A percentile compares a stretch with the other conserved stretches of the same genome.
These are phyloP conservation scores for Microthyrium microscopicum DNA, from an alignment of 2,329 filamentous ascomycete species.

Conservation along the genomic window DNA sequence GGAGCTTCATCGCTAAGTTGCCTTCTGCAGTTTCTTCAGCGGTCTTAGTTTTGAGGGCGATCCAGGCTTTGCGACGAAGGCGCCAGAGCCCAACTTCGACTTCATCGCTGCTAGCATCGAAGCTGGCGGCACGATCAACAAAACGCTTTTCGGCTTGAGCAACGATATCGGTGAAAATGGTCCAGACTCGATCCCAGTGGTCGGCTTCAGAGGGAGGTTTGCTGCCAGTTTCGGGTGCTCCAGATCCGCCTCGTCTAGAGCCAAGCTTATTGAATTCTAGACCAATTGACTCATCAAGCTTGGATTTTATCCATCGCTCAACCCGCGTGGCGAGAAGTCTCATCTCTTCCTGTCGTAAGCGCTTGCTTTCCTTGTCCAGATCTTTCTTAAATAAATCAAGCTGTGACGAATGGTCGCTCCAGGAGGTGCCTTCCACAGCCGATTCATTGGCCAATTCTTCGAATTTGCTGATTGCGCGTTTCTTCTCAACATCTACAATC, in stretches of 20 bases:
- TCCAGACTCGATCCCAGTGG: slow-evolving; percentile 94
- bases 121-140: slow-evolving; percentile 75
- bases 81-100: slow-evolving; percentile 88
- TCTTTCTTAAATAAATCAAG: slow-evolving; percentile 73
- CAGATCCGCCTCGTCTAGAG: slow-evolving; percentile 66
- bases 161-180: slow-evolving; percentile 65
- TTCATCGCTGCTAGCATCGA: slow-evolving; percentile 81
- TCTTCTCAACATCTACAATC: slow-evolving; percentile 74
- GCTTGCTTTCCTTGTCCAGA: slow-evolving; percentile 70
- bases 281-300: slow-evolving; percentile 72
- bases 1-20: slow-evolving; percentile 83
- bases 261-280: slow-evolving; percentile 94
- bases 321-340: slow-evolving; percentile 75
- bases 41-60: slow-evolving; percentile 72
- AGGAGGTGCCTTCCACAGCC: slow-evolving; percentile 61
- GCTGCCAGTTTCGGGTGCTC: slow-evolving; percentile 62
- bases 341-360: slow-evolving; percentile 90
- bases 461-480: slow-evolving; percentile 57
- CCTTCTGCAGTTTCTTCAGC: slow-evolving; percentile 98
- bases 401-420: slow-evolving; percentile 78
- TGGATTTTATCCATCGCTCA: slow-evolving; percentile 83
- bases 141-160: slow-evolving; percentile 74
- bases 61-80: slow-evolving; percentile 85
- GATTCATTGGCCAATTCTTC: slow-evolving; percentile 58
- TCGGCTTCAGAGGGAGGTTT: slow-evolving; percentile 59